Conservation (phyloP, 805 yeast genomes). For the Hanseniaspora valbyensis region DNA sequence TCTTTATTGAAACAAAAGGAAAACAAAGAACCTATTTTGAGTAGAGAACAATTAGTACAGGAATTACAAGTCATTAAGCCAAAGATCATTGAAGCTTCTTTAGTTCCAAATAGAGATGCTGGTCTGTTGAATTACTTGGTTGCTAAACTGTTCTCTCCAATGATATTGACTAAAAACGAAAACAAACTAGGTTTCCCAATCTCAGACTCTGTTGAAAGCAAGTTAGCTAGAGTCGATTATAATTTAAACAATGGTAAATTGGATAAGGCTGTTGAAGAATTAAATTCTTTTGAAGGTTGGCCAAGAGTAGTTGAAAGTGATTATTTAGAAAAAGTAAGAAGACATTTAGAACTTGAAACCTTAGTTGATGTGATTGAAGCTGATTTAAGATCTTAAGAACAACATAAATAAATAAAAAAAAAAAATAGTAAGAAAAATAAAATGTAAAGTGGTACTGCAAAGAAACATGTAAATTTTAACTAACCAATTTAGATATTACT, state of each 20-base stretch:
- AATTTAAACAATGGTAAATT: slow-evolving; percentile 65
- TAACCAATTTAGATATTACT: neutral
- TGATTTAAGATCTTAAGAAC: slow-evolving; percentile 33
- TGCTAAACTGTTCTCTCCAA: slow-evolving; percentile 62
- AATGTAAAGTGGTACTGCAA: neutral
- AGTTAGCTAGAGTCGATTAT: slow-evolving; percentile 73
- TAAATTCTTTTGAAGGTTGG: slow-evolving; percentile 84
- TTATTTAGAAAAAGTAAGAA: slow-evolving; percentile 84
- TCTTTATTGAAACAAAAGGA: slow-evolving; percentile 38
- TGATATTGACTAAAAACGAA: slow-evolving; percentile 70
- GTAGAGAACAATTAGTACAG: slow-evolving; percentile 64
- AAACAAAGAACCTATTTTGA: slow-evolving; percentile 47
- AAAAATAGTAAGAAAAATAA: too few species aligned
- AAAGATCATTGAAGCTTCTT: slow-evolving; percentile 76
- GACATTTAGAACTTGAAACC: slow-evolving; percentile 78
- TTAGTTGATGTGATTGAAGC: slow-evolving; percentile 57
- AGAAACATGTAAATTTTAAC: neutral
- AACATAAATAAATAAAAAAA: too few species aligned
- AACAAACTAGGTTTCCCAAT: slow-evolving; percentile 47
- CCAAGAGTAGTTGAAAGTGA: slow-evolving; percentile 78
- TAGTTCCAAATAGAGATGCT: slow-evolving; percentile 79
- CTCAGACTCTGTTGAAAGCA: slow-evolving; percentile 67
- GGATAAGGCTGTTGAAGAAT: slow-evolving; percentile 86
- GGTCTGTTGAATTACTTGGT: slow-evolving; percentile 87
- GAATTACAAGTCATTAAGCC: slow-evolving; percentile 74